Conservation (phyloP, 805 yeast genomes). For the Yamadazyma laniorum region DNA sequence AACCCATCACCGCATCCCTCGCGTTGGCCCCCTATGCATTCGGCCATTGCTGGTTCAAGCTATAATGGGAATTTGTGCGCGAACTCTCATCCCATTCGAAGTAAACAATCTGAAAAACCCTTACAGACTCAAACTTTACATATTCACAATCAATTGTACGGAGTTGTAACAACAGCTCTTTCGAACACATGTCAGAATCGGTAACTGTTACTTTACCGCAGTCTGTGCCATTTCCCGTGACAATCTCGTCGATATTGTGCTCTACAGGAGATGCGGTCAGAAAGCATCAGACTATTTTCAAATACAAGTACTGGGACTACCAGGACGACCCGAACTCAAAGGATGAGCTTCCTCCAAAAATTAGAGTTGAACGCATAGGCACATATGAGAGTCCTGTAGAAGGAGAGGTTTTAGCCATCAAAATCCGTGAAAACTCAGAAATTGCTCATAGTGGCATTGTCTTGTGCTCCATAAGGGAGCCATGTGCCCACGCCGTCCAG, state of each 20-base stretch:
- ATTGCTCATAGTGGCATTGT: conserved; percentile 46
- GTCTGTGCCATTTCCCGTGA: conserved; percentile 67
- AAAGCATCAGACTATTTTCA: conserved; percentile 54
- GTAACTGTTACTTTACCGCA: conserved; percentile 58
- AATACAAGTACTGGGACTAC: conserved; percentile 67
- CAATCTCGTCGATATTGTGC: conserved; percentile 50
- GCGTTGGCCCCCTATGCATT: no score
- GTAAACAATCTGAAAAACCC: not conserved
- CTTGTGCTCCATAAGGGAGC: conserved; percentile 64
- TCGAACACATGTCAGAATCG: conserved; percentile 26
- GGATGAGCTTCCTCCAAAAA: conserved; percentile 42
- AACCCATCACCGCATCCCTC: no score
- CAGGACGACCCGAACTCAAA: conserved; percentile 52
- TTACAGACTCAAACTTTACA: no score
- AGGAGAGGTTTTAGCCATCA: conserved; percentile 58
- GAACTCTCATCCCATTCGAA: not conserved
- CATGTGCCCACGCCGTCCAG: conserved; percentile 90
- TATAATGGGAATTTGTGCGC: no score
- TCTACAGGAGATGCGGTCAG: conserved; percentile 44
- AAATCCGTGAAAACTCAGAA: conserved; percentile 57
- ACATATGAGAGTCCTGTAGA: conserved; percentile 81
- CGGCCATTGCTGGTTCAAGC: no score
- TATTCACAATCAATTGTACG: no score
- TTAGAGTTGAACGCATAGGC: conserved; percentile 67
- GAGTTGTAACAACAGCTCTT: no score